Evolutionary conservation across 352 stramenopile species (phyloP).

Genomic region (Phytophthora sp.): DNA sequence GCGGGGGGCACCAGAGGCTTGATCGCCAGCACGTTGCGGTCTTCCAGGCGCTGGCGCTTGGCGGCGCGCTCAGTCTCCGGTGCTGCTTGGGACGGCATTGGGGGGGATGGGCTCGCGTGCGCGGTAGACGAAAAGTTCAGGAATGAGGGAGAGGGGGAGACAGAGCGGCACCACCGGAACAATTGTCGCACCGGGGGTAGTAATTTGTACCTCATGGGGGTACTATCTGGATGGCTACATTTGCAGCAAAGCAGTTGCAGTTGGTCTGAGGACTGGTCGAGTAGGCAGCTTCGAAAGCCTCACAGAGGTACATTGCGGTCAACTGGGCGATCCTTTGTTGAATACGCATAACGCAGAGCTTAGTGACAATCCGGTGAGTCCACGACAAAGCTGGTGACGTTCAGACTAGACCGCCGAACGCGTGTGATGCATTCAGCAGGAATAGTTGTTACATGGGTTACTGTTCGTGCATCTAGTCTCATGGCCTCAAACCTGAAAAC

Average conservation of each 20-base stretch:
- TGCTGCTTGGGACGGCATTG: neutral
- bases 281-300: too few species aligned
- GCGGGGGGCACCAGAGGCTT: constrained; percentile 71
- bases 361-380: too few species aligned
- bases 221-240: neutral
- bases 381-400: too few species aligned
- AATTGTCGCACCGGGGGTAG: neutral
- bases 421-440: too few species aligned
- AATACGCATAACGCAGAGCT: too few species aligned
- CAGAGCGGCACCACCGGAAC: neutral
- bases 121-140: neutral
- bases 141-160: neutral
- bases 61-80: constrained; percentile 38
- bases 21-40: constrained; percentile 76
- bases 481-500: too few species aligned
- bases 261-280: too few species aligned
- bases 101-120: neutral
- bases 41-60: constrained; percentile 78
- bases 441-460: too few species aligned
- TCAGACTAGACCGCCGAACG: too few species aligned
- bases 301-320: too few species aligned
- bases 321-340: too few species aligned
- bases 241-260: neutral
- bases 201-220: neutral
- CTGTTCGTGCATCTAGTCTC: too few species aligned